phyloP scores from a whole-genome alignment of 345 rosid genomes.

The Passiflora organensis region DNA sequence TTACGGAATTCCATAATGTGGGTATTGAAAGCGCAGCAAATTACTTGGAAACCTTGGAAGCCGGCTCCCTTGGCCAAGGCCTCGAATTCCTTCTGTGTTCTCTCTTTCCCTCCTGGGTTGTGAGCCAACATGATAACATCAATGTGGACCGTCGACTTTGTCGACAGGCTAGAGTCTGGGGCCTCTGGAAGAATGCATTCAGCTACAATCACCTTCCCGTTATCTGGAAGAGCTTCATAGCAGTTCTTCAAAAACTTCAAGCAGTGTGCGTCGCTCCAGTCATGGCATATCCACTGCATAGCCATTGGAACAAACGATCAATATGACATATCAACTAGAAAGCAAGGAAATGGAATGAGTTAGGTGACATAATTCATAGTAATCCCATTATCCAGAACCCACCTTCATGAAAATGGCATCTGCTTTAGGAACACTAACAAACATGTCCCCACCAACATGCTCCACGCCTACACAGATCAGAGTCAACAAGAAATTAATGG shows the following conservation, averaged over 20 bases:
- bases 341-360: too few species aligned
- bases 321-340: too few species aligned
- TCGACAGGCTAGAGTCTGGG: constrained; percentile 64
- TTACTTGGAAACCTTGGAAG: constrained; percentile 59
- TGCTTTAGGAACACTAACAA: constrained; percentile 63
- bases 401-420: constrained; percentile 97
- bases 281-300: constrained; percentile 81
- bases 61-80: constrained; percentile 71
- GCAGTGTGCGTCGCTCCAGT: constrained; percentile 85
- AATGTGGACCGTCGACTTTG: constrained; percentile 59
- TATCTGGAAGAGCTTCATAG: constrained; percentile 57
- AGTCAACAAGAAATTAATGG: too few species aligned
- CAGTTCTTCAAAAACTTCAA: constrained; percentile 66
- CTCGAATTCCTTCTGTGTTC: constrained; percentile 75
- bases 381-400: constrained; percentile 10
- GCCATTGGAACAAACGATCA: background rate
- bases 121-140: constrained; percentile 93
- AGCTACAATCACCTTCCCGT: constrained; percentile 75
- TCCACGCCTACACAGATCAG: constrained; percentile 44
- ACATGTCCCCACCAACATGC: constrained; percentile 92
- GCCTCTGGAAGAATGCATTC: constrained; percentile 73
- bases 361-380: too few species aligned
- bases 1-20: constrained; percentile 76
- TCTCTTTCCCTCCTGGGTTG: constrained; percentile 93
- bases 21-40: constrained; percentile 52